Conservation (phyloP, 2,329 filamentous ascomycete genomes). For the Epichloe coenophiala region DNA sequence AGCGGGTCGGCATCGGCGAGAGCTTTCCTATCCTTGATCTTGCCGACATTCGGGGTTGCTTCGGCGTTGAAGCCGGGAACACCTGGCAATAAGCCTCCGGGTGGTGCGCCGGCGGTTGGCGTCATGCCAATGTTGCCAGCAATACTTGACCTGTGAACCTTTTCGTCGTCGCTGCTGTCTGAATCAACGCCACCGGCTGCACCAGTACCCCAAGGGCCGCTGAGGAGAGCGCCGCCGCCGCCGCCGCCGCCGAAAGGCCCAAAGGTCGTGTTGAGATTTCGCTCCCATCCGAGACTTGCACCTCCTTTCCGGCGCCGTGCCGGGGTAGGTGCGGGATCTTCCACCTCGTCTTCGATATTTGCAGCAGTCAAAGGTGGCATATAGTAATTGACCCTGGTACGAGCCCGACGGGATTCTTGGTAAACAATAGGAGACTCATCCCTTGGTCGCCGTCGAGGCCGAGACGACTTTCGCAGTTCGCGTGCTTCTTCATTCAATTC, state of each 20-base stretch:
- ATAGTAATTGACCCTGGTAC: conserved; percentile 65
- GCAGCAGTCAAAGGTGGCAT: conserved; percentile 54
- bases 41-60: conserved; percentile 69
- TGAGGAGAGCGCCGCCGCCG: conserved; percentile 57
- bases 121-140: conserved; percentile 51
- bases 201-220: conserved; percentile 59
- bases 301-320: conserved; percentile 52
- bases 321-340: conserved; percentile 53
- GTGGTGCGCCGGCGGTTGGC: conserved; percentile 35
- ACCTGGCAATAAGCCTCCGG: conserved; percentile 29
- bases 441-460: conserved; percentile 35
- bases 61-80: conserved; percentile 28
- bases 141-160: conserved; percentile 44
- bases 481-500: conserved; percentile 54
- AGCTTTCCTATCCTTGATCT: conserved; percentile 83
- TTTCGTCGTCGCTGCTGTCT: conserved; percentile 93
- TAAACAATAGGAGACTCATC: conserved; percentile 44
- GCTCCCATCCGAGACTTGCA: conserved; percentile 53
- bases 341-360: conserved; percentile 59
- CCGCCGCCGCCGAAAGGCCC: conserved; percentile 86
- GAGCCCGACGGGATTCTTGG: conserved; percentile 41
- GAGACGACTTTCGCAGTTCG: conserved; percentile 43
- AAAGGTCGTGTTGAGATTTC: conserved; percentile 74
- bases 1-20: conserved; percentile 89
- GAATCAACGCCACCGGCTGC: conserved; percentile 74